These are phyloP conservation scores for Colletotrichum lupini DNA, from an alignment of 2,329 filamentous ascomycete species.

Conservation along the genomic window DNA sequence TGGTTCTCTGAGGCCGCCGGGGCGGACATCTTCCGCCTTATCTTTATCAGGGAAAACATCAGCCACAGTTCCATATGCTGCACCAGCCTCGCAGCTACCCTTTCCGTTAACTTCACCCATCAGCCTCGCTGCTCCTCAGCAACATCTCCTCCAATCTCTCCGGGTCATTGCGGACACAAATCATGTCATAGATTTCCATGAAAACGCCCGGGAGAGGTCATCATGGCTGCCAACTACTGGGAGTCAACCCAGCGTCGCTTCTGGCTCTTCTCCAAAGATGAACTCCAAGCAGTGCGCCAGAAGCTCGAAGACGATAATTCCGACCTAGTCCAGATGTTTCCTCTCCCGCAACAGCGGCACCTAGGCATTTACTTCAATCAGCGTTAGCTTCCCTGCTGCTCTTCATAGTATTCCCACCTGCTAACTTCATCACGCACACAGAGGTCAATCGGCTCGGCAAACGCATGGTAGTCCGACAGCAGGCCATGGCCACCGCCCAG, in stretches of 20 bases:
- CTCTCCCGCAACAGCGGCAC: constrained; percentile 83
- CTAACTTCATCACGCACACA: constrained; percentile 46
- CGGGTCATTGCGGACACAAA: background rate
- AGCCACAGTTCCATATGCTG: background rate
- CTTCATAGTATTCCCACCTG: background rate
- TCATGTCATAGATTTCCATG: constrained; percentile 17
- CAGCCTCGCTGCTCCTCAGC: background rate
- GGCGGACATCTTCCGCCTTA: constrained; percentile 20
- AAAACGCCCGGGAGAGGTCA: constrained; percentile 20
- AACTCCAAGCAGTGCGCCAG: constrained; percentile 79
- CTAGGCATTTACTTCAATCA: constrained; percentile 93
- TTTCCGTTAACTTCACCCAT: background rate
- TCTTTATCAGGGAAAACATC: constrained; percentile 21
- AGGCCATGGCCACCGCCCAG: constrained; percentile 93
- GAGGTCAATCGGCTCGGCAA: constrained; percentile 87
- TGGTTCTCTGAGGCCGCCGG: constrained; percentile 12
- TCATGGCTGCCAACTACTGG: constrained; percentile 97
- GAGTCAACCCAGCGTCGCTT: constrained; percentile 89
- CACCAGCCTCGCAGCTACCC: background rate
- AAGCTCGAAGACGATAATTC: constrained; percentile 82
- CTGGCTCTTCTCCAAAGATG: constrained; percentile 82
- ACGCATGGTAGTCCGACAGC: constrained; percentile 86
- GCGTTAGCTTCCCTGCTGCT: constrained; percentile 59
- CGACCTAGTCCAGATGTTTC: constrained; percentile 79
- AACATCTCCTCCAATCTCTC: background rate